Conservation (phyloP, 345 rosid genomes). For the Psidium friedrichsthalianum region DNA sequence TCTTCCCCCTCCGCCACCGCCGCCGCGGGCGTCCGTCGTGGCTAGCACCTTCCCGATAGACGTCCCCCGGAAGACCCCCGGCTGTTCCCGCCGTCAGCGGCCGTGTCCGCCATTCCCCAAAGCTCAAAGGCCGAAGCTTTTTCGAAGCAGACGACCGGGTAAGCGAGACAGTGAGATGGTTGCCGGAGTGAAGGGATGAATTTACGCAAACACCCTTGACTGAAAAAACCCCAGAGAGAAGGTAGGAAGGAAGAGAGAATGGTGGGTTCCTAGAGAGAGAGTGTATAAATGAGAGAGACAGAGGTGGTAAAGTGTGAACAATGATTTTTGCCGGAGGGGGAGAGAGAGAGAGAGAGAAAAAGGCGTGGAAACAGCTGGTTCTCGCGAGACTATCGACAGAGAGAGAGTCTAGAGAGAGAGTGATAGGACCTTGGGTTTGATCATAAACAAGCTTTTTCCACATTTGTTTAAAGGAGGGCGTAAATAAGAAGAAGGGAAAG, state of each 20-base stretch:
- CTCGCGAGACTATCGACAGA: slow-evolving; percentile 4
- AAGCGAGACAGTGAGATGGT: neutral
- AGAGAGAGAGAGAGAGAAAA: neutral
- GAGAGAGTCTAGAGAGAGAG: neutral
- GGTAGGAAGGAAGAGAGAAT: neutral
- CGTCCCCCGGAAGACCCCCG: slow-evolving; percentile 1
- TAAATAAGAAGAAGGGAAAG: neutral
- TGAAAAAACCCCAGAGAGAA: neutral
- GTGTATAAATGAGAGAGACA: neutral
- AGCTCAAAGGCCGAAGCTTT: neutral
- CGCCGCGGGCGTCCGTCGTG: slow-evolving; percentile 4
- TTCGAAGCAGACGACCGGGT: neutral
- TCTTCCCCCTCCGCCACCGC: neutral
- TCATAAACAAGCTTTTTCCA: neutral
- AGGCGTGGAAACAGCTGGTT: slow-evolving; percentile 7
- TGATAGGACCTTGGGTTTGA: neutral
- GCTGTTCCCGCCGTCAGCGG: neutral
- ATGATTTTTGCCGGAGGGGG: neutral
- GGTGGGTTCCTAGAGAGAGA: neutral
- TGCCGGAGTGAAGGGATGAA: neutral
- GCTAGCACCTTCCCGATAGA: slow-evolving; percentile 10
- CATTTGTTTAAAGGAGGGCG: neutral
- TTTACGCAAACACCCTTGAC: neutral
- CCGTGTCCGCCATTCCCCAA: neutral
- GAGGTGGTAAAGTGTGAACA: neutral